Conservation (phyloP, 192 early-diverging fungal species). For the Chytriomyces confervae region DNA sequence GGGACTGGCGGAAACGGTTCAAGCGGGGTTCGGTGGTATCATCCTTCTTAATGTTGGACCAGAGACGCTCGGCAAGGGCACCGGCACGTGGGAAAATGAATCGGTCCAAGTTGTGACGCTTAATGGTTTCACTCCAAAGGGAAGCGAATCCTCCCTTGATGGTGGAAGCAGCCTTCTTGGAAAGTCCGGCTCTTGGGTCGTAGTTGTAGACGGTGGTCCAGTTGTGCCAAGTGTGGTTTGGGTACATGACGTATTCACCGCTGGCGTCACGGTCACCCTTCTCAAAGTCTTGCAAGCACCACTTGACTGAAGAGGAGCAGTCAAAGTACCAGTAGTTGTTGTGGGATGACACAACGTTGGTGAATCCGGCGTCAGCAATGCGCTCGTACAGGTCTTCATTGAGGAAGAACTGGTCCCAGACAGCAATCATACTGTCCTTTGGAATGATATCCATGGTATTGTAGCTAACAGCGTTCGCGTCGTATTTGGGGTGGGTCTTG, state of each 20-base stretch:
- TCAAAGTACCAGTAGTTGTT: constrained; percentile 25
- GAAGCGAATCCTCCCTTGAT: constrained; percentile 35
- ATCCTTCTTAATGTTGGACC: constrained; percentile 19
- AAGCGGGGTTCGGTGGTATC: not conserved
- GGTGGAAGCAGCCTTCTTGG: not conserved
- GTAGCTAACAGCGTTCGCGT: not conserved
- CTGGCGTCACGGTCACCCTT: not conserved
- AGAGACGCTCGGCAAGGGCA: constrained; percentile 30
- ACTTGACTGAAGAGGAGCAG: constrained; percentile 20
- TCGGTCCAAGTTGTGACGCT: constrained; percentile 24
- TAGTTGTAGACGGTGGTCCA: constrained; percentile 10
- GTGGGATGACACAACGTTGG: not conserved
- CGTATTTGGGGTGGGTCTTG: constrained; percentile 50
- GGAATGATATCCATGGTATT: not conserved
- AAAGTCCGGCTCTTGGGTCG: not conserved
- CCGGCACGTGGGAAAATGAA: constrained; percentile 26
- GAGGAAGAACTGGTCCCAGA: not conserved
- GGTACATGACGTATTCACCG: constrained; percentile 42
- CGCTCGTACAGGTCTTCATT: not conserved
- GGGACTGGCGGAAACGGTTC: constrained; percentile 15
- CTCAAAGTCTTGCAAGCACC: not conserved
- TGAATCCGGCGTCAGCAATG: constrained; percentile 5
- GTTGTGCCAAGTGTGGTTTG: constrained; percentile 17
- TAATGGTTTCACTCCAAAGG: constrained; percentile 37
- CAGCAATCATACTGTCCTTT: not conserved